A percentile compares a stretch with the other conserved stretches of the same genome.
Evolutionary conservation across 805 yeast genomes (phyloP).

Genomic region (Myxozyma sirexii): DNA sequence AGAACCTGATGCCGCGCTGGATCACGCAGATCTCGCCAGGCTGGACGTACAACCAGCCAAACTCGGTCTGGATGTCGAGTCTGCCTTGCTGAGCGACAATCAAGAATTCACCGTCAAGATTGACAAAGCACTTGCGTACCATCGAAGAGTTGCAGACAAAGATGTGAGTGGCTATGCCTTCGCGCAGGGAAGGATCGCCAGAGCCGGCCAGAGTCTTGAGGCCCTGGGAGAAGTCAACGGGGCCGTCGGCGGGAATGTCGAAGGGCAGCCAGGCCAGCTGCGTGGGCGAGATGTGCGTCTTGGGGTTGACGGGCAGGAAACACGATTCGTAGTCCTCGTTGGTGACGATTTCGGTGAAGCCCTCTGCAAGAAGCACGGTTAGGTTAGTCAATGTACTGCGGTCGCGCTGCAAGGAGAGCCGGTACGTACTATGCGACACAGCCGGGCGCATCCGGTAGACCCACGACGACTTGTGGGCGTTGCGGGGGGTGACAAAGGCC

Average conservation of each 20-base stretch:
- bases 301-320: slow-evolving; percentile 22
- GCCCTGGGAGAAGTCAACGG: slow-evolving; percentile 35
- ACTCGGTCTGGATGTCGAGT: slow-evolving; percentile 38
- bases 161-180: slow-evolving; percentile 37
- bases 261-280: slow-evolving; percentile 38
- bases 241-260: slow-evolving; percentile 23
- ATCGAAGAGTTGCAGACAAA: slow-evolving; percentile 35
- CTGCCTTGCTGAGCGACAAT: slow-evolving; percentile 39
- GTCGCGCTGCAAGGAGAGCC: not conserved
- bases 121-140: slow-evolving; percentile 36
- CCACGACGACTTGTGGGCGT: slow-evolving; percentile 16
- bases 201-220: slow-evolving; percentile 36
- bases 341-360: slow-evolving; percentile 16
- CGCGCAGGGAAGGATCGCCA: slow-evolving; percentile 36
- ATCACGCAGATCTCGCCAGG: slow-evolving; percentile 38
- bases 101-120: slow-evolving; percentile 39
- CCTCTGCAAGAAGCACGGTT: too few species aligned
- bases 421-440: slow-evolving; percentile 16
- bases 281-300: slow-evolving; percentile 32
- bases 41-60: slow-evolving; percentile 37
- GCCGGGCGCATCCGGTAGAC: slow-evolving; percentile 23
- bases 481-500: slow-evolving; percentile 32
- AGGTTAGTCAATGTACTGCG: too few species aligned
- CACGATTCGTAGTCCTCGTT: slow-evolving; percentile 23
- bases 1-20: slow-evolving; percentile 38